Percentiles rank a stretch among this genome's conserved stretches.
Conservation (phyloP, 2,329 filamentous ascomycete species). For the Fusarium tupiense region DNA sequence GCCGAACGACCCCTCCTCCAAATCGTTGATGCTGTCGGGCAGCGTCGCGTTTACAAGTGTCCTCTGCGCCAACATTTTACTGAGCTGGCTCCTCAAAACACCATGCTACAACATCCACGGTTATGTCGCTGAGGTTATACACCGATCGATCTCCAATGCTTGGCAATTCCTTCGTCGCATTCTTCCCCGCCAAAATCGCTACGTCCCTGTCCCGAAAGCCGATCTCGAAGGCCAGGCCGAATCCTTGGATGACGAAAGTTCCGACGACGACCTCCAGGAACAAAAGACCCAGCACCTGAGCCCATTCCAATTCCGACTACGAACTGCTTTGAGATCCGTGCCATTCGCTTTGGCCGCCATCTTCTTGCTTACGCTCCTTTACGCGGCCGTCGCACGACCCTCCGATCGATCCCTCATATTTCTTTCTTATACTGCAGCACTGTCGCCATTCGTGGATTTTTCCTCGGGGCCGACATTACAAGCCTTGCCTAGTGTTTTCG, state of each 20-base stretch:
- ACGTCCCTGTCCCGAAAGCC: constrained; percentile 33
- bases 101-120: constrained; percentile 29
- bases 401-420: constrained; percentile 46
- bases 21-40: constrained; percentile 46
- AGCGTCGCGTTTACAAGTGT: constrained; percentile 41
- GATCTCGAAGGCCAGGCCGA: neutral
- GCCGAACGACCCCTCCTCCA: constrained; percentile 45
- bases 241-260: neutral
- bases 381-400: constrained; percentile 41
- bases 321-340: neutral
- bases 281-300: neutral
- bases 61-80: constrained; percentile 15
- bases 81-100: constrained; percentile 43
- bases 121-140: constrained; percentile 41
- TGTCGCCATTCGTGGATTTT: constrained; percentile 50
- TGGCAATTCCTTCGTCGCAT: constrained; percentile 8
- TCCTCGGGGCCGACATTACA: constrained; percentile 42
- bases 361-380: constrained; percentile 30
- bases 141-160: constrained; percentile 35
- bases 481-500: constrained; percentile 36
- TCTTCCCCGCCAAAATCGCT: neutral
- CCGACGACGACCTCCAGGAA: neutral
- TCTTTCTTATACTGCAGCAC: constrained; percentile 48
- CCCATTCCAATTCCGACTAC: neutral
- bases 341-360: neutral